phyloP scores from a whole-genome alignment of 2,329 filamentous ascomycete species.

The Diplodia sapinea region DNA sequence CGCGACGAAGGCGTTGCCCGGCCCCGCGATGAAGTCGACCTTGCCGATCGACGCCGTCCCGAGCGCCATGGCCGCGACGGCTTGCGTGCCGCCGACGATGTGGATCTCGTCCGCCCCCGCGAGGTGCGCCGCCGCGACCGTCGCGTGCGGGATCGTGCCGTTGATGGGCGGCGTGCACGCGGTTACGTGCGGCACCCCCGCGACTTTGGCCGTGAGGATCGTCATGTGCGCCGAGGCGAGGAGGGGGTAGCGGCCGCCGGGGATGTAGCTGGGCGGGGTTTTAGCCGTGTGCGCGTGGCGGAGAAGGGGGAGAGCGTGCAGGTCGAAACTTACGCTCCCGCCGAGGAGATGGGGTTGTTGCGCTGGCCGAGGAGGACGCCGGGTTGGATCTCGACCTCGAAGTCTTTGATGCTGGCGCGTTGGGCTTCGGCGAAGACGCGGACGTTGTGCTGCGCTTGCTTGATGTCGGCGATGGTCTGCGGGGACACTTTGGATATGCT shows the following conservation, averaged over 20 bases:
- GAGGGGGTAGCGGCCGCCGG: constrained; percentile 60
- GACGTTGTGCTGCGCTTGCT: constrained; percentile 58
- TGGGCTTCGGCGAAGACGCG: constrained; percentile 58
- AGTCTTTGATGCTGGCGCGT: constrained; percentile 53
- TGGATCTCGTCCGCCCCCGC: constrained; percentile 60
- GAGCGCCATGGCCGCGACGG: constrained; percentile 59
- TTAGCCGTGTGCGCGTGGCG: too few species aligned
- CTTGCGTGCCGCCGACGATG: constrained; percentile 60
- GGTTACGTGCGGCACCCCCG: constrained; percentile 58
- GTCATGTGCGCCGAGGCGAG: constrained; percentile 63
- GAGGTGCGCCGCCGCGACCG: constrained; percentile 58
- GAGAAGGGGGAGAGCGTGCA: too few species aligned
- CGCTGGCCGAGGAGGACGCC: constrained; percentile 60
- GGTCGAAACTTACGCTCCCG: constrained; percentile 50
- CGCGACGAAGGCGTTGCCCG: constrained; percentile 57
- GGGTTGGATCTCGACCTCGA: constrained; percentile 48
- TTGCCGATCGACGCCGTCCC: constrained; percentile 56
- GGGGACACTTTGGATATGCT: constrained; percentile 53
- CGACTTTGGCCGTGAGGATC: constrained; percentile 61
- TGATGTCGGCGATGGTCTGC: constrained; percentile 61
- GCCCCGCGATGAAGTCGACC: constrained; percentile 22
- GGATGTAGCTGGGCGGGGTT: constrained; percentile 50
- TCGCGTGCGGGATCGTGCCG: constrained; percentile 56
- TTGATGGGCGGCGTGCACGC: constrained; percentile 60
- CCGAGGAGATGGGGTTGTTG: constrained; percentile 55